phyloP scores from a whole-genome alignment of 2,329 filamentous ascomycete genomes.

The Ramichloridium luteum region DNA sequence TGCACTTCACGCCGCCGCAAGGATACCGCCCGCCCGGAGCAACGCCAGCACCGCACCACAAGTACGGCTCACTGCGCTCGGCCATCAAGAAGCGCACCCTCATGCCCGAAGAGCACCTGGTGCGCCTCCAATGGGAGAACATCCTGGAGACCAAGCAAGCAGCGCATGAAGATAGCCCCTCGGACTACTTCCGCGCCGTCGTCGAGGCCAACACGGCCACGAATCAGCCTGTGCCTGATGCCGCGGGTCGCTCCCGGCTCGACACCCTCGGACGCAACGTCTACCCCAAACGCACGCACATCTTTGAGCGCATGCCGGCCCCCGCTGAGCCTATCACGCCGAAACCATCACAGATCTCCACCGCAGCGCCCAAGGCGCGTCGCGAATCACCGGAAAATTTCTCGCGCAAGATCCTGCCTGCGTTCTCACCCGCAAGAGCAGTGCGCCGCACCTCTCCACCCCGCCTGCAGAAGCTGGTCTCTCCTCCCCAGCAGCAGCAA shows the following conservation, averaged over 20 bases:
- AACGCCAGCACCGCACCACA: too few relatives aligned
- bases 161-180: background rate
- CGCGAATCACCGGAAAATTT: background rate
- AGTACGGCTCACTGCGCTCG: too few relatives aligned
- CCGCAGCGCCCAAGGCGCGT: background rate
- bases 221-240: background rate
- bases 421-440: too few relatives aligned
- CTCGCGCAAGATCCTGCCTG: background rate
- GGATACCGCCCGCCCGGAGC: too few relatives aligned
- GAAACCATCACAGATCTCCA: too few relatives aligned
- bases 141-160: background rate
- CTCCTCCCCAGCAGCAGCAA: background rate
- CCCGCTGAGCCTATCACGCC: background rate
- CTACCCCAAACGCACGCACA: background rate
- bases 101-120: background rate
- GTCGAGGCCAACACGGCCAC: background rate
- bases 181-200: background rate
- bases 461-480: background rate
- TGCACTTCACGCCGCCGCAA: too few relatives aligned
- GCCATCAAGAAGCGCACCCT: too few relatives aligned
- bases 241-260: background rate
- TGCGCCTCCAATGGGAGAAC: constrained; percentile 1
- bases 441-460: background rate
- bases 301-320: background rate
- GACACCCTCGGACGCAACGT: background rate